phyloP scores from a whole-genome alignment of 805 yeast genomes.

The Candida silvatica region DNA sequence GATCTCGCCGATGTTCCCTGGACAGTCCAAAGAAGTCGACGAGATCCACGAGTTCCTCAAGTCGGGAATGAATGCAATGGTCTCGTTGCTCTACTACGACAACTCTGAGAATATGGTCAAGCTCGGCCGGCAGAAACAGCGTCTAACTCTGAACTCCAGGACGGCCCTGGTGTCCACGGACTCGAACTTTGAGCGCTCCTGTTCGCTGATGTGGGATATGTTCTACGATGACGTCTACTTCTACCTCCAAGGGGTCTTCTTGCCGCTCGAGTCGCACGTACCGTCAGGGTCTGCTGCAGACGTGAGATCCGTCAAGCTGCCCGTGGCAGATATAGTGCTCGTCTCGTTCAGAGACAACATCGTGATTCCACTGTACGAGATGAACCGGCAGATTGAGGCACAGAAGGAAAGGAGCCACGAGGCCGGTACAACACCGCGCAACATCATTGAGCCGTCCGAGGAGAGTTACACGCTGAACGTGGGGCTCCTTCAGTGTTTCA shows the following conservation, averaged over 20 bases:
- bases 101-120: conserved; percentile 20
- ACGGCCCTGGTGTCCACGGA: conserved; percentile 8
- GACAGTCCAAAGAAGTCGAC: conserved; percentile 29
- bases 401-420: conserved; percentile 10
- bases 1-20: background rate
- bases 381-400: conserved; percentile 22
- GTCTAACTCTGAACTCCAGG: too few species aligned
- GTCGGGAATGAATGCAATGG: conserved; percentile 28
- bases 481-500: conserved; percentile 50
- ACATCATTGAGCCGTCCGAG: background rate
- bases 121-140: conserved; percentile 9
- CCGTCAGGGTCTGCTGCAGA: background rate
- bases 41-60: conserved; percentile 38
- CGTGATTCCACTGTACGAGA: conserved; percentile 43
- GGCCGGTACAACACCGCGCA: background rate
- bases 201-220: conserved; percentile 44
- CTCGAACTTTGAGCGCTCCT: conserved; percentile 23
- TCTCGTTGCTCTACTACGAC: conserved; percentile 19
- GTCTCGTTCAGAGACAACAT: conserved; percentile 44
- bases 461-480: conserved; percentile 8
- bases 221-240: conserved; percentile 49
- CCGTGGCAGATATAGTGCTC: conserved; percentile 33
- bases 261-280: conserved; percentile 45
- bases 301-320: conserved; percentile 8
- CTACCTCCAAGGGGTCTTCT: conserved; percentile 49